These are phyloP conservation scores for Suillus subalutaceus DNA, from an alignment of 768 basidiomycete species.

Conservation along the genomic window DNA sequence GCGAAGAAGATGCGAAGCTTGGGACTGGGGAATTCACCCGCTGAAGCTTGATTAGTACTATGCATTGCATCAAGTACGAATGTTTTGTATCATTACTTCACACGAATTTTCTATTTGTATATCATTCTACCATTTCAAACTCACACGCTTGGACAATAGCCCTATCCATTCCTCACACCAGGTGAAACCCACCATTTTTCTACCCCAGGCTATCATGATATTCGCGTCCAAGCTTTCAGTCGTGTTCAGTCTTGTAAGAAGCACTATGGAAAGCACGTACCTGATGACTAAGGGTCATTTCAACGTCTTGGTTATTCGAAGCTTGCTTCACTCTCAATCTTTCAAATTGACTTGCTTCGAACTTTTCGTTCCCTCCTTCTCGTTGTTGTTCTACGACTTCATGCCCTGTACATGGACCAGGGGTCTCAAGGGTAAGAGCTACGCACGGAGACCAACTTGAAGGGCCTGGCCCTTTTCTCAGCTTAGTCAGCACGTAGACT, in stretches of 20 bases:
- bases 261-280: not conserved
- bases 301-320: not conserved
- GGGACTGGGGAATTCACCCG: not conserved
- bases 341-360: not conserved
- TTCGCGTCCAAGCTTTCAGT: not conserved
- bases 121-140: not conserved
- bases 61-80: not conserved
- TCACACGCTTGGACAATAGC: not conserved
- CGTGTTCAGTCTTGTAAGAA: not conserved
- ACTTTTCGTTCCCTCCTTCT: not conserved
- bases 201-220: not conserved
- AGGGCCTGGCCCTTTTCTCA: no score
- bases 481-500: no score
- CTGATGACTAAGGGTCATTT: not conserved
- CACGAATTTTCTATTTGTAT: not conserved
- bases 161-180: not conserved
- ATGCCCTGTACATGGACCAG: no score
- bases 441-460: no score
- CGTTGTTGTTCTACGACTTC: not conserved
- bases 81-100: not conserved
- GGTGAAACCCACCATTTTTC: not conserved
- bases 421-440: no score
- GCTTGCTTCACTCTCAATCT: not conserved
- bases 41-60: not conserved
- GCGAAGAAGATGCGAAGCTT: conserved; percentile 5